Percentiles rank a stretch among this genome's conserved stretches.
phyloP scores from a whole-genome alignment of 2,329 filamentous ascomycete species.

The Colletotrichum sp. region DNA sequence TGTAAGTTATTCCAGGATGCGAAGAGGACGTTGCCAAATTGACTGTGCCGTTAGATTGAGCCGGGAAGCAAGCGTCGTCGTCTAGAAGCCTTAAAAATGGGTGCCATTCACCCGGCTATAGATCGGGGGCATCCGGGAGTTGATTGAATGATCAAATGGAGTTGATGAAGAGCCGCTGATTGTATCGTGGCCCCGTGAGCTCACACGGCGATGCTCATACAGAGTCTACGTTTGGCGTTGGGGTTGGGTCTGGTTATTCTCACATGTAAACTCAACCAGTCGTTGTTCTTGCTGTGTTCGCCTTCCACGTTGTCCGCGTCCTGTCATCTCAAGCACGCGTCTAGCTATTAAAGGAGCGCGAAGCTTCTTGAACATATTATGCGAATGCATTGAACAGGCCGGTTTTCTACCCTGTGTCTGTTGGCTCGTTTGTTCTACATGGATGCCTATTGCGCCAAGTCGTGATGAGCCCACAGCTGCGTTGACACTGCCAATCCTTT shows the following conservation, averaged over 20 bases:
- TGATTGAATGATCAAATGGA: neutral
- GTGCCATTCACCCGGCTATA: neutral
- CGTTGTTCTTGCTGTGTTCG: neutral
- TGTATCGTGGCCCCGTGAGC: neutral
- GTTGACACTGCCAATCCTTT: rapidly evolving
- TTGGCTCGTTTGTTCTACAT: neutral
- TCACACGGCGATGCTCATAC: neutral
- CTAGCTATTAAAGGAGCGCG: rapidly evolving
- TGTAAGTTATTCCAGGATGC: neutral
- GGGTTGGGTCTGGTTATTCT: neutral
- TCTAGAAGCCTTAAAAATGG: neutral
- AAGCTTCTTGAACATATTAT: neutral
- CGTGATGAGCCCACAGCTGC: neutral
- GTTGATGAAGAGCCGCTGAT: rapidly evolving
- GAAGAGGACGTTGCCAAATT: rapidly evolving
- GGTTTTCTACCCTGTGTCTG: neutral
- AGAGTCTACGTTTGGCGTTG: neutral
- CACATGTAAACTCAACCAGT: neutral
- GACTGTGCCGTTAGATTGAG: neutral
- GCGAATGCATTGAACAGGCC: neutral
- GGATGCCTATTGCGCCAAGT: neutral
- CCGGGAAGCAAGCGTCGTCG: neutral
- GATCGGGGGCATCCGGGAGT: neutral
- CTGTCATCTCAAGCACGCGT: neutral
- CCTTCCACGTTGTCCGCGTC: neutral